A percentile compares a stretch with the other conserved stretches of the same genome.
Evolutionary conservation across 2,329 filamentous ascomycete genomes (phyloP).

Genomic region (Aspergillus aculeatinus): DNA sequence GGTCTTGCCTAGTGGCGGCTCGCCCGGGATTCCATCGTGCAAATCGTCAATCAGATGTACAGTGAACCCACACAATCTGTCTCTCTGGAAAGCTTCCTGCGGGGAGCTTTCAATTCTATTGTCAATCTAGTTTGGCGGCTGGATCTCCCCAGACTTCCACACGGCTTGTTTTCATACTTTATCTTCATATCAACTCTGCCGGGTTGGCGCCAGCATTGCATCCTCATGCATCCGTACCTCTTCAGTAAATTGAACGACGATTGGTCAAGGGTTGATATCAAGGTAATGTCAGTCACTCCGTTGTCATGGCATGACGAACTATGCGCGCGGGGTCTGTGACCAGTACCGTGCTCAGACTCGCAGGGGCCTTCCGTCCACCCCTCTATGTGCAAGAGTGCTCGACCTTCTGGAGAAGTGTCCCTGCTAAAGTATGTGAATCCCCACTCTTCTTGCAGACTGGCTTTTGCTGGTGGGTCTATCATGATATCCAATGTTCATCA

Average conservation of each 20-base stretch:
- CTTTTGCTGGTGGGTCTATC: neutral
- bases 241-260: constrained; percentile 5
- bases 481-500: neutral
- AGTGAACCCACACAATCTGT: neutral
- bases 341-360: neutral
- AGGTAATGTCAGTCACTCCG: neutral
- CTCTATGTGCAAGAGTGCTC: neutral
- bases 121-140: constrained; percentile 12
- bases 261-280: neutral
- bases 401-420: neutral
- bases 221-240: constrained; percentile 1
- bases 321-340: constrained; percentile 1
- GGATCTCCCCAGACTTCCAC: constrained; percentile 3
- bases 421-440: neutral
- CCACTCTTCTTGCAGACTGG: neutral
- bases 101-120: constrained; percentile 14
- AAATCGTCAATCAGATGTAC: constrained; percentile 2
- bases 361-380: neutral
- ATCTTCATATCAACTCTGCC: constrained; percentile 1
- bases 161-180: constrained; percentile 10
- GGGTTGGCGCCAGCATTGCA: constrained; percentile 12
- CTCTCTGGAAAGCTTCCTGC: constrained; percentile 6
- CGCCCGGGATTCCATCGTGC: constrained; percentile 11
- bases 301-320: neutral
- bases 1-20: constrained; percentile 16